These are phyloP conservation scores for Neoscytalidium dimidiatum DNA, from an alignment of 2,329 filamentous ascomycete genomes.

Conservation along the genomic window DNA sequence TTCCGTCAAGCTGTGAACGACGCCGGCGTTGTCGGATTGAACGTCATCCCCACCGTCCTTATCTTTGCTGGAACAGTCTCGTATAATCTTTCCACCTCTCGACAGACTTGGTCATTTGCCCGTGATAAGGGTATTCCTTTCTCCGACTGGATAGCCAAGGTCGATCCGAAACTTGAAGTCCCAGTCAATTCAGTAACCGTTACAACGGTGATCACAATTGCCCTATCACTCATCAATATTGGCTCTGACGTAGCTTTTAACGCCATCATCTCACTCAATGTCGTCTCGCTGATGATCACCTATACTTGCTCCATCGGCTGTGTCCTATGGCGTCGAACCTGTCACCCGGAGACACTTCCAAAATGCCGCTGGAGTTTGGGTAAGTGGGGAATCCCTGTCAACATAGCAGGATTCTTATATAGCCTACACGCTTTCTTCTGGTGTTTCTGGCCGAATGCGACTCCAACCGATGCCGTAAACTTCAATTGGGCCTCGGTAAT, in stretches of 20 bases:
- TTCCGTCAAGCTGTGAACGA: slow-evolving; percentile 19
- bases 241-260: slow-evolving; percentile 46
- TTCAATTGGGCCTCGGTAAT: slow-evolving; percentile 42
- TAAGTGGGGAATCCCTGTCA: slow-evolving; percentile 19
- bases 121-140: slow-evolving; percentile 24
- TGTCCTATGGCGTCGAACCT: slow-evolving; percentile 19
- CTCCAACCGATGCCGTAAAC: slow-evolving; percentile 24
- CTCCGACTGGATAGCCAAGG: slow-evolving; percentile 20
- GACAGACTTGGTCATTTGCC: slow-evolving; percentile 25
- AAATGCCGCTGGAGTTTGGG: slow-evolving; percentile 20
- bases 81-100: slow-evolving; percentile 22
- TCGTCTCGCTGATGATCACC: slow-evolving; percentile 19
- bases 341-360: slow-evolving; percentile 17
- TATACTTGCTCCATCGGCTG: slow-evolving; percentile 21
- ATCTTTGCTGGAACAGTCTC: slow-evolving; percentile 23
- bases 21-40: slow-evolving; percentile 20
- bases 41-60: slow-evolving; percentile 21
- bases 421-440: slow-evolving; percentile 42
- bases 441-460: slow-evolving; percentile 40
- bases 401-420: slow-evolving; percentile 37
- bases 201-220: slow-evolving; percentile 26
- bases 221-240: slow-evolving; percentile 50
- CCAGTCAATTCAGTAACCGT: slow-evolving; percentile 22
- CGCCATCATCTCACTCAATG: slow-evolving; percentile 27
- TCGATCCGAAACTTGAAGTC: slow-evolving; percentile 20